Evolutionary conservation across 2,329 filamentous ascomycete genomes (phyloP).

Genomic region (Rhinocladiella similis): DNA sequence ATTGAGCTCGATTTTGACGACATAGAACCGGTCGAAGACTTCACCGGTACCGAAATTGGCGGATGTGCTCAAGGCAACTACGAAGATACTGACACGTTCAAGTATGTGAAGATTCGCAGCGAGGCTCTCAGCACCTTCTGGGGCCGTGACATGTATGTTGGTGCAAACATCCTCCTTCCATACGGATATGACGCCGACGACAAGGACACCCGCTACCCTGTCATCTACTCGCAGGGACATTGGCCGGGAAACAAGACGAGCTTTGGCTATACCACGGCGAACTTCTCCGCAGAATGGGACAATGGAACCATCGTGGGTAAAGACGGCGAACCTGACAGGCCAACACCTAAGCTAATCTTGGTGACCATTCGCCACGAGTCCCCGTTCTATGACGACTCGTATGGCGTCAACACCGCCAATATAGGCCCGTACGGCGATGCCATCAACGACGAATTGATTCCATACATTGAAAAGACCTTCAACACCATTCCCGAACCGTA

Average conservation of each 20-base stretch:
- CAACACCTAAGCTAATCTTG: conserved; percentile 6
- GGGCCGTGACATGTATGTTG: conserved; percentile 17
- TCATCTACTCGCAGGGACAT: conserved; percentile 19
- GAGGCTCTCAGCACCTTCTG: conserved; percentile 18
- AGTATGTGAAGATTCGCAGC: conserved; percentile 19
- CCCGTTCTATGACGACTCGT: conserved; percentile 12
- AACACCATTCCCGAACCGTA: conserved; percentile 16
- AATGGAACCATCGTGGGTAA: conserved; percentile 6
- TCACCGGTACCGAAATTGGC: conserved; percentile 12
- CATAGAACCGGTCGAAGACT: conserved; percentile 3
- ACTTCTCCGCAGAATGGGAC: conserved; percentile 16
- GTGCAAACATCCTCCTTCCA: conserved; percentile 14
- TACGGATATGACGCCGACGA: conserved; percentile 13
- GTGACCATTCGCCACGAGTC: conserved; percentile 12
- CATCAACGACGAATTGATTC: conserved; percentile 15
- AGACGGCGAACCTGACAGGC: conserved; percentile 3
- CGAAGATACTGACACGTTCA: conserved; percentile 12
- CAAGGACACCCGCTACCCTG: conserved; percentile 11
- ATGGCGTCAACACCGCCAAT: conserved; percentile 12
- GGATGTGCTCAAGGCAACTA: conserved; percentile 16
- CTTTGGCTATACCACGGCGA: conserved; percentile 15
- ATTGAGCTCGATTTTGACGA: conserved; percentile 16
- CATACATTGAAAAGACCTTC: conserved; percentile 14
- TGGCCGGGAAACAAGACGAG: conserved; percentile 6
- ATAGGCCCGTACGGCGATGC: conserved; percentile 5